These are phyloP conservation scores for Artemisia tridentata DNA, from an alignment of 129 eudicot genomes.

Conservation along the genomic window DNA sequence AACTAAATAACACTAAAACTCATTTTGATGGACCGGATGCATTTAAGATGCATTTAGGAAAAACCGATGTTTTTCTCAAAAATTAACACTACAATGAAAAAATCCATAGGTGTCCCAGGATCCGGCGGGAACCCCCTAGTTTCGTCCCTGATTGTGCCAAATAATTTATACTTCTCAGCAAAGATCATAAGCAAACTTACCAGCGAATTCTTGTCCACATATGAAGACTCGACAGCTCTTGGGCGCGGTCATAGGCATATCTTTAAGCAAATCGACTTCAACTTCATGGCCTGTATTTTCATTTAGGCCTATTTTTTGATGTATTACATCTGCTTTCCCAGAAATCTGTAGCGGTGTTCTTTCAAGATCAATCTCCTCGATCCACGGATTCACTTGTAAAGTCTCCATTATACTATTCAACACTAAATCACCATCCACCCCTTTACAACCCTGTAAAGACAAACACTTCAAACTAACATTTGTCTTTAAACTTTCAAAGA, in stretches of 20 bases:
- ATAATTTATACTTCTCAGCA: background rate
- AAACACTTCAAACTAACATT: slow-evolving; percentile 61
- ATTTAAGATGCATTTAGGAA: too few species aligned
- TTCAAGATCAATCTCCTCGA: slow-evolving; percentile 78
- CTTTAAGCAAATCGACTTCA: slow-evolving; percentile 65
- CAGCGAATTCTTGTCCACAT: slow-evolving; percentile 87
- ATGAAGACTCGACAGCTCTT: slow-evolving; percentile 76
- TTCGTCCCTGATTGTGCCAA: too few species aligned
- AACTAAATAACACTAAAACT: too few species aligned
- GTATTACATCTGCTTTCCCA: slow-evolving; percentile 69
- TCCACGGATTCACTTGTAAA: slow-evolving; percentile 84
- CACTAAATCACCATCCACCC: slow-evolving; percentile 76
- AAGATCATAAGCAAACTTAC: slow-evolving; percentile 34
- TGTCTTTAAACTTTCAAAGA: slow-evolving; percentile 61
- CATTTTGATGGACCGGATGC: too few species aligned
- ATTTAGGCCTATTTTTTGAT: slow-evolving; percentile 61
- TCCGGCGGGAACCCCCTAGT: too few species aligned
- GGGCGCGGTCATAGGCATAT: slow-evolving; percentile 75
- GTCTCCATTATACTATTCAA: slow-evolving; percentile 59
- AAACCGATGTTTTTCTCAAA: too few species aligned
- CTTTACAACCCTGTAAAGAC: slow-evolving; percentile 87
- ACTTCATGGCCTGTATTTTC: slow-evolving; percentile 56
- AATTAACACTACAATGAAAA: too few species aligned
- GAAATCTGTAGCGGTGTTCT: slow-evolving; percentile 71
- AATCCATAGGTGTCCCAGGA: too few species aligned